Evolutionary conservation across 345 rosid species (phyloP).

Genomic region (Carallia brachiata): DNA sequence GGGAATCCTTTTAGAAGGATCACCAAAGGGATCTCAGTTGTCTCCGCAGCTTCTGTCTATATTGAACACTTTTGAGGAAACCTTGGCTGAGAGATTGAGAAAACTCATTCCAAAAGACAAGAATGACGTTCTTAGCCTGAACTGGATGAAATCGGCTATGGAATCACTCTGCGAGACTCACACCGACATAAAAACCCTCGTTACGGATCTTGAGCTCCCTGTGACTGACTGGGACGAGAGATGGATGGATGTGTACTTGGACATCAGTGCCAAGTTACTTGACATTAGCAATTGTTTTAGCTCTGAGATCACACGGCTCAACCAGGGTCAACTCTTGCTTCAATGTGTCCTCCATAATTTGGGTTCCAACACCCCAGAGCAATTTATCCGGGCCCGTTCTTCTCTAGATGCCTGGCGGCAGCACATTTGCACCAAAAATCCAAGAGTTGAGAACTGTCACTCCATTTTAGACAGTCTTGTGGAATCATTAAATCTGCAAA

Average conservation of each 20-base stretch:
- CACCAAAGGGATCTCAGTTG: constrained; percentile 70
- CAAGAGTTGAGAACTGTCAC: constrained; percentile 57
- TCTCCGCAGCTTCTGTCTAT: constrained; percentile 48
- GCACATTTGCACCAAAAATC: constrained; percentile 57
- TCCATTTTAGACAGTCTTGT: constrained; percentile 54
- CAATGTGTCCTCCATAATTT: constrained; percentile 64
- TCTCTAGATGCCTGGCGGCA: constrained; percentile 79
- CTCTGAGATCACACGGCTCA: constrained; percentile 71
- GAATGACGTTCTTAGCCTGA: constrained; percentile 58
- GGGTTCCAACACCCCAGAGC: constrained; percentile 48
- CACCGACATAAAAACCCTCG: constrained; percentile 53
- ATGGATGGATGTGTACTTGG: constrained; percentile 88
- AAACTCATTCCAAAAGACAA: constrained; percentile 62
- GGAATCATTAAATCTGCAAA: constrained; percentile 59
- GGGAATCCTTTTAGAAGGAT: constrained; percentile 83
- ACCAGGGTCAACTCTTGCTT: constrained; percentile 76
- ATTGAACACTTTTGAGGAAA: constrained; percentile 57
- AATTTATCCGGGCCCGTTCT: constrained; percentile 50
- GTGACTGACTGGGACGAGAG: constrained; percentile 85
- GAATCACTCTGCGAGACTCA: constrained; percentile 76
- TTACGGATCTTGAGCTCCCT: constrained; percentile 76
- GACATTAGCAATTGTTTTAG: constrained; percentile 77
- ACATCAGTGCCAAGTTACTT: constrained; percentile 79
- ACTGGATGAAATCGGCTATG: constrained; percentile 89
- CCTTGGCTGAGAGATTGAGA: constrained; percentile 56